phyloP scores from a whole-genome alignment of 148 eudicot genomes.

The Rhododendron vialii region DNA sequence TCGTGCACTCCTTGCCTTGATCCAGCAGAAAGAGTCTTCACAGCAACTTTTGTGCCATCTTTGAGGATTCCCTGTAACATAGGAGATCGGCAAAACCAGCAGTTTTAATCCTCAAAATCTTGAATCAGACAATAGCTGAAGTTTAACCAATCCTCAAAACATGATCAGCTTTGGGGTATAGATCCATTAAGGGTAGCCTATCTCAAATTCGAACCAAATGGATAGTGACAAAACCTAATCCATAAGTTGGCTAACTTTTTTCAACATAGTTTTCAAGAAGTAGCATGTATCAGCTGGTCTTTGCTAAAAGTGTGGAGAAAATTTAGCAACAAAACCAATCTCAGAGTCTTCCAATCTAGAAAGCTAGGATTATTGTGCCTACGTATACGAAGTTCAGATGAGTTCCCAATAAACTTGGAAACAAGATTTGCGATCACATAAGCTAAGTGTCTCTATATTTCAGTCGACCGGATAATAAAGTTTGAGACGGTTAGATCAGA shows the following conservation, averaged over 20 bases:
- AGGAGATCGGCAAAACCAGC: neutral
- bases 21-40: slow-evolving; percentile 71
- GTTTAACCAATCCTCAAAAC: neutral
- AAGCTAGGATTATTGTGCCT: neutral
- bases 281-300: neutral
- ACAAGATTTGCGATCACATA: neutral
- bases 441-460: neutral
- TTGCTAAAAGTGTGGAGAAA: neutral
- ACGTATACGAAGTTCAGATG: neutral
- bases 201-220: neutral
- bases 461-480: neutral
- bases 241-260: neutral
- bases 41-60: slow-evolving; percentile 65
- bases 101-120: neutral
- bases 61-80: slow-evolving; percentile 53
- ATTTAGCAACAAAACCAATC: neutral
- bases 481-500: neutral
- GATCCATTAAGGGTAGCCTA: neutral
- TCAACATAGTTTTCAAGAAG: neutral
- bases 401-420: neutral
- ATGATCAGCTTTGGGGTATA: neutral
- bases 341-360: neutral
- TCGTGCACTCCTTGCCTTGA: slow-evolving; percentile 82
- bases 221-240: neutral
- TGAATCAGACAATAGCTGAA: neutral